Evolutionary conservation across 495 filamentous ascomycete species (phyloP), one percentile per base, ranked within the genome.

Genomic region (Aspergillus leporis): DNA sequence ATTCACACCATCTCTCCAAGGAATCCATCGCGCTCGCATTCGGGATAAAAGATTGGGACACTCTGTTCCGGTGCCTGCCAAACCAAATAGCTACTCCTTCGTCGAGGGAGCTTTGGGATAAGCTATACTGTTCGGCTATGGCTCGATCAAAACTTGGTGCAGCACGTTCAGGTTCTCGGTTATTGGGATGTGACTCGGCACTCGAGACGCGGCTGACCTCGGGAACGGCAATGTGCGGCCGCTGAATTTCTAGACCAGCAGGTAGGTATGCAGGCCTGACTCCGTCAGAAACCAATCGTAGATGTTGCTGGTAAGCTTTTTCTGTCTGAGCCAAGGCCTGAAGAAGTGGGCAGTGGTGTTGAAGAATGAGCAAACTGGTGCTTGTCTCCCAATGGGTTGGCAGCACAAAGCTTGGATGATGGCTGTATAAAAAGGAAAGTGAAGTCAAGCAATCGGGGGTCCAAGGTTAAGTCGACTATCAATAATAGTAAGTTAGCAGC

Each of bases 1-100:
- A 90, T 67, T 85, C 75, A 67, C 85, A 80, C 89, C 88, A 92
- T 77, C 89, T 73, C 67, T 92, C 86, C 53, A 92, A 72, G 8
- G 89, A 89, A 66, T 69, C 61, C 18, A 55, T 38, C 16, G 54
- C 32, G 9, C 5, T 22, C 16, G 47, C 19, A 30, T 58, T 58
- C 16, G 56, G 56, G 16, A 59, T 55, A 36, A 56, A n/a, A 59
- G 16, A 58, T 43, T 4, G 61, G 61, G 16, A 8, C 34, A 8
- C 34, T 36, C 9, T 36, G 34, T 36, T 36, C 22, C 46, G 18
- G 38, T 19, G 8, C 18, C 22, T 14, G 51, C 8, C 16, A 13
- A 31, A 60, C 40, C 23, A 54, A 48, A 31, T 59, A 63, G 21
- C 49, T 51, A 21, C 30, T 59, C 13, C 51, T 53, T 46, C 36